Conservation (phyloP, 805 yeast genomes). For the Pichia gijzeniarum region DNA sequence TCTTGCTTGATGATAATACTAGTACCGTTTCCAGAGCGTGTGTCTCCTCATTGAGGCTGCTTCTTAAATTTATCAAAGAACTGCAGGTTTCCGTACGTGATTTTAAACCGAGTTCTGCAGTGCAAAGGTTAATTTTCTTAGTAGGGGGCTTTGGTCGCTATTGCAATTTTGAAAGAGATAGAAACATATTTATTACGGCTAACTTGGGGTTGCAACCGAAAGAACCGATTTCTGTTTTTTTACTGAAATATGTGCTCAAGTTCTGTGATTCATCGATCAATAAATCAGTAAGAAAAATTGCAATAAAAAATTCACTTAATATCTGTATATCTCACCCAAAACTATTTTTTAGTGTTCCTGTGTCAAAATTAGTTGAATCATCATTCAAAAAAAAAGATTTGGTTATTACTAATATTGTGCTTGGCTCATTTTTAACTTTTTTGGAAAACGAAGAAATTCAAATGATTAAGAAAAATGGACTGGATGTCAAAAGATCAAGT, state of each 20-base stretch:
- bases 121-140: constrained; percentile 52
- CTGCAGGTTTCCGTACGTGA: constrained; percentile 9
- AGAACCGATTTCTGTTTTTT: constrained; percentile 52
- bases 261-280: constrained; percentile 37
- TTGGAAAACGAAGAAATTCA: constrained; percentile 49
- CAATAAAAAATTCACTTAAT: constrained; percentile 50
- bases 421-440: constrained; percentile 54
- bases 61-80: constrained; percentile 40
- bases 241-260: constrained; percentile 50
- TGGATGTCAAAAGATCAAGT: constrained; percentile 33
- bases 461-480: constrained; percentile 35
- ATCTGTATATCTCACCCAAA: constrained; percentile 60
- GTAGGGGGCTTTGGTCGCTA: constrained; percentile 67
- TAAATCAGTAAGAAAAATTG: constrained; percentile 37
- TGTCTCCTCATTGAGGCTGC: constrained; percentile 47
- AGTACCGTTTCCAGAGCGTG: constrained; percentile 54
- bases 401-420: constrained; percentile 43
- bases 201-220: constrained; percentile 38
- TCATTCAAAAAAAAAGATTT: constrained; percentile 36
- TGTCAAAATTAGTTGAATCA: constrained; percentile 45
- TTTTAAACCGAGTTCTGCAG: constrained; percentile 35
- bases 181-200: constrained; percentile 34
- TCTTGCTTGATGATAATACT: constrained; percentile 40
- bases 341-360: constrained; percentile 52
- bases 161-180: constrained; percentile 50